These are phyloP conservation scores for Xanthoconium stramineum DNA, from an alignment of 768 basidiomycete genomes.

Conservation along the genomic window DNA sequence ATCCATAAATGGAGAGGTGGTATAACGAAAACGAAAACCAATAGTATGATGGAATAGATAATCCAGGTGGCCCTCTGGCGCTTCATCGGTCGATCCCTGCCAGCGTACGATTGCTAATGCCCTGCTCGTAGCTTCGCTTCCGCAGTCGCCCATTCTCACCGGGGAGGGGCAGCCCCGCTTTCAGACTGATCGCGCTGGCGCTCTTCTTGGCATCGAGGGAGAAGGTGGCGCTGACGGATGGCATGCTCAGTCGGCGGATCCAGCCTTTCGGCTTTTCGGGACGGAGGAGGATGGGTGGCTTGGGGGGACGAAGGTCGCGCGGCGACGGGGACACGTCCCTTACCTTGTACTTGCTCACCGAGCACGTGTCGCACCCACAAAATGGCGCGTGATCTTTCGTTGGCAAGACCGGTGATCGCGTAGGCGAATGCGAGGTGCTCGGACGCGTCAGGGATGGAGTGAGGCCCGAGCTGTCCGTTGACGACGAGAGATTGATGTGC, in stretches of 20 bases:
- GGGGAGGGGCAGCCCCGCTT: constrained; percentile 27
- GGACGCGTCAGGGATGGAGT: constrained; percentile 10
- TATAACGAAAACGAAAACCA: neutral
- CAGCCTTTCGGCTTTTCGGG: constrained; percentile 64
- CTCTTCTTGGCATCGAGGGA: constrained; percentile 57
- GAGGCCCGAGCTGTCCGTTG: constrained; percentile 6
- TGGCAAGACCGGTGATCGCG: constrained; percentile 26
- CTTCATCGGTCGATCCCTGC: constrained; percentile 43
- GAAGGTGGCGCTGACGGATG: constrained; percentile 58
- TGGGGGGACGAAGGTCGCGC: constrained; percentile 40
- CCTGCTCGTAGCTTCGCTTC: constrained; percentile 33
- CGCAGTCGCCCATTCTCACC: constrained; percentile 50
- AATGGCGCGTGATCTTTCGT: constrained; percentile 51
- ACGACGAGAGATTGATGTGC: constrained; percentile 23
- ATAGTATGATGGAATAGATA: neutral
- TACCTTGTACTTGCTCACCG: constrained; percentile 51
- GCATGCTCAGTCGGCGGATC: constrained; percentile 79
- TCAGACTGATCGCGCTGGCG: constrained; percentile 41
- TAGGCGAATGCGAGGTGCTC: constrained; percentile 28
- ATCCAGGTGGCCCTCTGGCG: neutral
- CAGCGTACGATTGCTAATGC: constrained; percentile 48
- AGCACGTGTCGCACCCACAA: constrained; percentile 67
- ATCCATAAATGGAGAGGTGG: neutral
- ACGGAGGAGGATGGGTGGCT: constrained; percentile 43
- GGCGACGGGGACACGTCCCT: constrained; percentile 25